Conservation (phyloP, 2,329 filamentous ascomycete species). For the Graphiopsis chlorocephala region DNA sequence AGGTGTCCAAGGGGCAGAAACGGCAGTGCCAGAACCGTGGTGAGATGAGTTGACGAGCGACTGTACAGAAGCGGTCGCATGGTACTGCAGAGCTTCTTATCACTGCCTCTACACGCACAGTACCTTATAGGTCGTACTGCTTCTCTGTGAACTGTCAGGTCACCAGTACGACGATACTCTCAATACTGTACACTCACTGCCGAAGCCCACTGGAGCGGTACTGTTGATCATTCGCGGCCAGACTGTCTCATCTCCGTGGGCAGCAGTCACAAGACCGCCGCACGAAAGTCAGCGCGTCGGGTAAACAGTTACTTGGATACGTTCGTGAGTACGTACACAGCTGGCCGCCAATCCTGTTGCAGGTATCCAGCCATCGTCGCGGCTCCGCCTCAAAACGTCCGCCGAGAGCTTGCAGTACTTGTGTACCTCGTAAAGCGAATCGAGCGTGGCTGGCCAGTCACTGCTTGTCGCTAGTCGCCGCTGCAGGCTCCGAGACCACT, state of each 20-base stretch:
- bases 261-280: slow-evolving; percentile 12
- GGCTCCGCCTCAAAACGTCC: slow-evolving; percentile 3
- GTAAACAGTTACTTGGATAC: slow-evolving; percentile 9
- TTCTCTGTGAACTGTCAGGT: not conserved
- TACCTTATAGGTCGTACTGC: not conserved
- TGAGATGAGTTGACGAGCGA: not conserved
- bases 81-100: not conserved
- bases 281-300: slow-evolving; percentile 6
- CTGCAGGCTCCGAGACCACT: slow-evolving; percentile 2
- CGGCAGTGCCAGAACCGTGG: not conserved
- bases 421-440: slow-evolving; percentile 12
- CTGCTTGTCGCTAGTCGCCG: not conserved
- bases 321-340: slow-evolving; percentile 7
- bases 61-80: not conserved
- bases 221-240: slow-evolving; percentile 3
- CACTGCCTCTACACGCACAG: not conserved
- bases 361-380: slow-evolving; percentile 2
- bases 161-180: not conserved
- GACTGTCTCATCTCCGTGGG: slow-evolving; percentile 9
- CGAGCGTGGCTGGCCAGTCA: not conserved
- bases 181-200: not conserved
- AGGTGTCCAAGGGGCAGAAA: not conserved
- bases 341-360: slow-evolving; percentile 1
- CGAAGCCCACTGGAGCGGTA: not conserved
- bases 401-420: slow-evolving; percentile 2